Evolutionary conservation across 2,329 filamentous ascomycete genomes (phyloP).

Genomic region (Alternaria infectoria): DNA sequence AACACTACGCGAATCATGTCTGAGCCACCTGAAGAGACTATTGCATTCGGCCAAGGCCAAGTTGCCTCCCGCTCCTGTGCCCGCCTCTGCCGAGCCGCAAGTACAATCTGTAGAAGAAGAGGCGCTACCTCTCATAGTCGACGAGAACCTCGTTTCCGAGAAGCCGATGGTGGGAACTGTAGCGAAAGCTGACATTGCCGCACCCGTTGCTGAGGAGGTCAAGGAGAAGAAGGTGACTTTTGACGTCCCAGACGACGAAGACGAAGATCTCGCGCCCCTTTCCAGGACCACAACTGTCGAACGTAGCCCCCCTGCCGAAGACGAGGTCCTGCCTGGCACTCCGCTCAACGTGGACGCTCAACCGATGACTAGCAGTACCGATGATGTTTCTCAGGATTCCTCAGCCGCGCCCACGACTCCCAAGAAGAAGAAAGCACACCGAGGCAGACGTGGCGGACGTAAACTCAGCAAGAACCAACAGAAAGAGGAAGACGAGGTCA

Average conservation of each 20-base stretch:
- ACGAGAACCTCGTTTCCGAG: slow-evolving; percentile 7
- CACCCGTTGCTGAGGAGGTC: slow-evolving; percentile 18
- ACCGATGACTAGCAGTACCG: slow-evolving; percentile 13
- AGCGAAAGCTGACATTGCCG: slow-evolving; percentile 11
- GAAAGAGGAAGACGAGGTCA: slow-evolving; percentile 45
- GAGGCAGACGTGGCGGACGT: slow-evolving; percentile 56
- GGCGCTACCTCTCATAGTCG: background rate
- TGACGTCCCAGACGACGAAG: slow-evolving; percentile 38
- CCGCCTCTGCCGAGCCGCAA: slow-evolving; percentile 10
- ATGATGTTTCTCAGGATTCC: slow-evolving; percentile 30
- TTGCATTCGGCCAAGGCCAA: slow-evolving; percentile 17
- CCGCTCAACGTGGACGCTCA: slow-evolving; percentile 15
- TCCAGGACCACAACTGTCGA: slow-evolving; percentile 44
- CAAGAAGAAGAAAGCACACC: slow-evolving; percentile 58
- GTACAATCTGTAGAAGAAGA: slow-evolving; percentile 6
- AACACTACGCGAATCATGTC: slow-evolving; percentile 14
- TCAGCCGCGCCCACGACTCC: slow-evolving; percentile 32
- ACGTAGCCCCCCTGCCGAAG: slow-evolving; percentile 25
- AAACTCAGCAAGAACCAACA: slow-evolving; percentile 53
- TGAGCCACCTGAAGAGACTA: slow-evolving; percentile 23
- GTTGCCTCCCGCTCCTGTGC: slow-evolving; percentile 9
- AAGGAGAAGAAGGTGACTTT: slow-evolving; percentile 46
- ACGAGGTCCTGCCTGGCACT: slow-evolving; percentile 10
- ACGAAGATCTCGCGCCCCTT: slow-evolving; percentile 42
- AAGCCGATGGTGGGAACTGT: slow-evolving; percentile 2